phyloP scores from a whole-genome alignment of 2,329 filamentous ascomycete species.

The Penicillium brevicompactum region DNA sequence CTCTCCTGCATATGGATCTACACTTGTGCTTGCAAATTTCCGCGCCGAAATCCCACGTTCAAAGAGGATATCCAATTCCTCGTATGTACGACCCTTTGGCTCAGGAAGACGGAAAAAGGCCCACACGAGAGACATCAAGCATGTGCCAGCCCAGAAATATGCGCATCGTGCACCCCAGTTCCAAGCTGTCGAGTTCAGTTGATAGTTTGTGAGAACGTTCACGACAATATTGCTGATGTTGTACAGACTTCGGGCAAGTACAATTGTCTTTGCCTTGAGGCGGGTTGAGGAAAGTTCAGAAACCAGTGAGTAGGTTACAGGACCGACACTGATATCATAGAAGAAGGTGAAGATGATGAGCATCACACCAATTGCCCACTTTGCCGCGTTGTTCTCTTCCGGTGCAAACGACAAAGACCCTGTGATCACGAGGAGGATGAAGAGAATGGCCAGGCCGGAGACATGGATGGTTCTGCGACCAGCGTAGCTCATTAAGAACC shows the following conservation, averaged over 20 bases:
- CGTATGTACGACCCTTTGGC: conserved; percentile 45
- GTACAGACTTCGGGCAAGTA: conserved; percentile 53
- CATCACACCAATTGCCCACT: conserved; percentile 48
- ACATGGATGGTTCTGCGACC: conserved; percentile 47
- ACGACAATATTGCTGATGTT: conserved; percentile 52
- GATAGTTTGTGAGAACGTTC: conserved; percentile 36
- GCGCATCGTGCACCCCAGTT: conserved; percentile 40
- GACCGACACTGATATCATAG: conserved; percentile 58
- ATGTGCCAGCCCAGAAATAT: conserved; percentile 47
- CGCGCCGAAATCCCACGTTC: conserved; percentile 41
- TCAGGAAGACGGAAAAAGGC: conserved; percentile 49
- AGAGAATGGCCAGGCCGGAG: conserved; percentile 28
- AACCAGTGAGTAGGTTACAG: conserved; percentile 55
- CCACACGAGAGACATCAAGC: conserved; percentile 42
- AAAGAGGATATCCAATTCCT: conserved; percentile 46
- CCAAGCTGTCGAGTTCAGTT: conserved; percentile 39
- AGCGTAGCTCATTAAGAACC: conserved; percentile 46
- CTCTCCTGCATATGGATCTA: conserved; percentile 31
- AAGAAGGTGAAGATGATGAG: conserved; percentile 50
- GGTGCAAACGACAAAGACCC: conserved; percentile 29
- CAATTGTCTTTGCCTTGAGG: conserved; percentile 57
- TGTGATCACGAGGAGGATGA: conserved; percentile 30
- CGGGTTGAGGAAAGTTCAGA: conserved; percentile 56
- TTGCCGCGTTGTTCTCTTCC: conserved; percentile 29
- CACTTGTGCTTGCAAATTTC: conserved; percentile 38